Conservation (phyloP, 2,329 filamentous ascomycete genomes). For the Lizonia empirigonia region DNA sequence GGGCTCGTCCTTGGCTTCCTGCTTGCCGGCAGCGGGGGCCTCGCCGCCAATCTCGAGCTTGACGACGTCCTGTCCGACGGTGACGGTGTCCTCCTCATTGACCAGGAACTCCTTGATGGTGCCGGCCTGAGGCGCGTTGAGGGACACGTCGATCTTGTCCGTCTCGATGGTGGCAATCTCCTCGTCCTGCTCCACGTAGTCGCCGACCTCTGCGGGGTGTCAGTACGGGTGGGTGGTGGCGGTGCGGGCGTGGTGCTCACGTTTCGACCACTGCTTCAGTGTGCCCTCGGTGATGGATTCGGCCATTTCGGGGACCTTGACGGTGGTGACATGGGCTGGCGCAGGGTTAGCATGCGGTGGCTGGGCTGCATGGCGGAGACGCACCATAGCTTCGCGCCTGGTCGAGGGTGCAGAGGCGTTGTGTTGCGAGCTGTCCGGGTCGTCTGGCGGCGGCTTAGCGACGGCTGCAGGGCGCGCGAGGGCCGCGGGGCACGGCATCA, state of each 20-base stretch:
- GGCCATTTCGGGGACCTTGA: slow-evolving; percentile 97
- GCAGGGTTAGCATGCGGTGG: not conserved
- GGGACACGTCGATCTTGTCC: slow-evolving; percentile 98
- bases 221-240: slow-evolving; percentile 5
- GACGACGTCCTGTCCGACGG: slow-evolving; percentile 88
- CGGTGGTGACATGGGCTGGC: slow-evolving; percentile 71
- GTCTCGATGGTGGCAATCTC: slow-evolving; percentile 99
- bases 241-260: slow-evolving; percentile 46
- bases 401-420: slow-evolving; percentile 35
- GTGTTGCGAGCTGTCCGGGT: slow-evolving; percentile 35
- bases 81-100: slow-evolving; percentile 93
- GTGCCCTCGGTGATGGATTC: slow-evolving; percentile 98
- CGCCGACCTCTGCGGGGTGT: slow-evolving; percentile 70
- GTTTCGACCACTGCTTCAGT: slow-evolving; percentile 91
- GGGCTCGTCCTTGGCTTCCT: slow-evolving; percentile 61
- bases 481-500: too few species aligned
- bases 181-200: slow-evolving; percentile 93
- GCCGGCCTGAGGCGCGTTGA: slow-evolving; percentile 90
- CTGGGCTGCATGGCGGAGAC: not conserved
- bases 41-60: slow-evolving; percentile 75
- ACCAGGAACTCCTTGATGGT: slow-evolving; percentile 90
- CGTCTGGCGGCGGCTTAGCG: slow-evolving; percentile 34
- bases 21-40: slow-evolving; percentile 58
- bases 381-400: slow-evolving; percentile 47
- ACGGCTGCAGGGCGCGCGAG: slow-evolving; percentile 7